Evolutionary conservation across 108 stramenopile species (phyloP), one percentile per base, ranked within the genome.

Genomic region (Discostella pseudostelligera): DNA sequence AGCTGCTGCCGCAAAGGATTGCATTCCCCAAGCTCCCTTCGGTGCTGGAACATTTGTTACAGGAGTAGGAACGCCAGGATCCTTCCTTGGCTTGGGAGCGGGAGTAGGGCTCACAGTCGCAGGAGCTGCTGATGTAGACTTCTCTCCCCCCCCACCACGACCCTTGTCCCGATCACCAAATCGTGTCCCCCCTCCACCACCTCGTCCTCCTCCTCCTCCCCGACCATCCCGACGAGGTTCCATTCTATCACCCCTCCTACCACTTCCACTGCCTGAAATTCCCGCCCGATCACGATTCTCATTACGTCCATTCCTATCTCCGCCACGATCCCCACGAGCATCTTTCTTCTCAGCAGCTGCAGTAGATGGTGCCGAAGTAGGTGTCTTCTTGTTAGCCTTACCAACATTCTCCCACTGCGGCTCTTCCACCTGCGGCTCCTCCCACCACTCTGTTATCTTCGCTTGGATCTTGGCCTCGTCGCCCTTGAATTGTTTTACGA

Each of bases 371-470:
- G 4, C 32, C 5, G 46, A 22, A 13, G 42, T 36, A 21, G 63
- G 21, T 21, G 68, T 14, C 69, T 87, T 84, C 68, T 87, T 87
- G 9, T 54, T 58, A 16, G 44, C 59, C 70, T 83, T 81, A 51
- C 86, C 81, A 28, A 86, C 88, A 45, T 82, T 82, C 53, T 87
- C 92, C 92, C 92, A 93, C 49, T 78, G 82, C 49, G 84, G 82
- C 19, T 74, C 79, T 13, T 67, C 62, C 19, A 67, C 55, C 22
- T 72, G 76, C 5, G 85, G 85, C 55, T 90, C 88, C 14, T 88
- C 83, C 88, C 88, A 93, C 92, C 92, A 93, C 55, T 84, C 74
- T 29, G 65, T 67, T 61, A 93, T 88, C 63, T 79, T 78, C 43
- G 77, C 69, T 57, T 68, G 77, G 59, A 93, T 86, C 72, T 83